Percentiles rank a stretch among this genome's conserved stretches.
These are phyloP conservation scores for Candida albicans DNA, from an alignment of 1,139 yeast genomes.

Conservation along the genomic window DNA sequence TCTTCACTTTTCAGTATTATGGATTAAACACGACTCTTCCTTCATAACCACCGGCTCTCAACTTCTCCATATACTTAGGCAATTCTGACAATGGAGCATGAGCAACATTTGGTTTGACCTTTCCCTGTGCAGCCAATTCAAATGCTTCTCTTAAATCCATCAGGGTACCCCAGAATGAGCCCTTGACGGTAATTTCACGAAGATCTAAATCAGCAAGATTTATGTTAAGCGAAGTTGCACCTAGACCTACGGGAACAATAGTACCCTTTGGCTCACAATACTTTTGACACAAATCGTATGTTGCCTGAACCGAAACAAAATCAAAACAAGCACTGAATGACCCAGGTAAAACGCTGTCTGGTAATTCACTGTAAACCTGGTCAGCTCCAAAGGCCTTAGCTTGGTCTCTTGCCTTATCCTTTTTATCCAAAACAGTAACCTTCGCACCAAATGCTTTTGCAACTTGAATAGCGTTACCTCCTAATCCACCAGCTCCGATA, in stretches of 20 bases:
- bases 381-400: constrained; percentile 39
- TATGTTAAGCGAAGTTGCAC: constrained; percentile 25
- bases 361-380: constrained; percentile 28
- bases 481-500: constrained; percentile 48
- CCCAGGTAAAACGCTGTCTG: constrained; percentile 18
- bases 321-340: constrained; percentile 38
- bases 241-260: constrained; percentile 43
- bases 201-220: constrained; percentile 34
- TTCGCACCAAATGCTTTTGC: constrained; percentile 25
- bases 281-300: constrained; percentile 30
- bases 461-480: constrained; percentile 45
- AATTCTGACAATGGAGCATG: constrained; percentile 32
- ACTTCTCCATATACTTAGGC: constrained; percentile 32
- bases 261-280: constrained; percentile 34
- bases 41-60: constrained; percentile 34
- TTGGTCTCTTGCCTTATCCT: constrained; percentile 25
- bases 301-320: constrained; percentile 39
- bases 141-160: constrained; percentile 41
- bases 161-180: constrained; percentile 45
- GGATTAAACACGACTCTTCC: constrained; percentile 45
- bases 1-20: constrained; percentile 1
- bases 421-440: constrained; percentile 37
- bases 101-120: constrained; percentile 36
- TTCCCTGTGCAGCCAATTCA: constrained; percentile 38
- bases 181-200: constrained; percentile 37